Percentiles rank a stretch among this genome's conserved stretches.
Evolutionary conservation across 2,329 filamentous ascomycete species (phyloP).

Genomic region (Trichoderma sp.): DNA sequence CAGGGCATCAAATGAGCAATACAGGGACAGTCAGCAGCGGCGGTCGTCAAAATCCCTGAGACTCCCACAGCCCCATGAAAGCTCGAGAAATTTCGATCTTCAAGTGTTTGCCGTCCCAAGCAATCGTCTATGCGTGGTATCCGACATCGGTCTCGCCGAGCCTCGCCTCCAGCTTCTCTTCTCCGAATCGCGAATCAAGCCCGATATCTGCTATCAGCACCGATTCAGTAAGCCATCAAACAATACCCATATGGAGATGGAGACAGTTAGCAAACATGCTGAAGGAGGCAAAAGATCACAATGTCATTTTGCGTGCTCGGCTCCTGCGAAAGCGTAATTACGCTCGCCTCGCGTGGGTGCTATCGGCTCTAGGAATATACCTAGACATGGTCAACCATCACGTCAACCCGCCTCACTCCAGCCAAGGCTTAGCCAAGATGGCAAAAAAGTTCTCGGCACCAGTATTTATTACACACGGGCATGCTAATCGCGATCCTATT

Average conservation of each 20-base stretch:
- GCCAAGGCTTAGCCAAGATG: neutral
- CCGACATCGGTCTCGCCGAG: neutral
- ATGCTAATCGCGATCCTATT: neutral
- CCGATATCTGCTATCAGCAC: neutral
- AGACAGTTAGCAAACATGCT: neutral
- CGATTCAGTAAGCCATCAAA: neutral
- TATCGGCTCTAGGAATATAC: neutral
- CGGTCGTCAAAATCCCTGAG: neutral
- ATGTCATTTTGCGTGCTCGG: neutral
- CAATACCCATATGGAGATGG: neutral
- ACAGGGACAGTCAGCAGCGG: neutral
- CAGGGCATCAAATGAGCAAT: neutral
- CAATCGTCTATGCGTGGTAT: neutral
- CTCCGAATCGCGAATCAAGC: neutral
- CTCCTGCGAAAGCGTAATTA: neutral
- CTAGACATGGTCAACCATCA: neutral
- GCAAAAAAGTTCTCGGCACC: neutral
- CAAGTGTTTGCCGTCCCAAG: neutral
- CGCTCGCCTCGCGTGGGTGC: neutral
- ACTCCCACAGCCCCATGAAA: neutral
- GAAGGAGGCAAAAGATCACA: neutral
- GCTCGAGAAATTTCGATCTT: neutral
- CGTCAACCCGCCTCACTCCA: neutral
- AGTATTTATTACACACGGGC: neutral
- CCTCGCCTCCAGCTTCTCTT: neutral